Conservation (phyloP, 1,284 basidiomycete genomes). For the Irpex sp. region DNA sequence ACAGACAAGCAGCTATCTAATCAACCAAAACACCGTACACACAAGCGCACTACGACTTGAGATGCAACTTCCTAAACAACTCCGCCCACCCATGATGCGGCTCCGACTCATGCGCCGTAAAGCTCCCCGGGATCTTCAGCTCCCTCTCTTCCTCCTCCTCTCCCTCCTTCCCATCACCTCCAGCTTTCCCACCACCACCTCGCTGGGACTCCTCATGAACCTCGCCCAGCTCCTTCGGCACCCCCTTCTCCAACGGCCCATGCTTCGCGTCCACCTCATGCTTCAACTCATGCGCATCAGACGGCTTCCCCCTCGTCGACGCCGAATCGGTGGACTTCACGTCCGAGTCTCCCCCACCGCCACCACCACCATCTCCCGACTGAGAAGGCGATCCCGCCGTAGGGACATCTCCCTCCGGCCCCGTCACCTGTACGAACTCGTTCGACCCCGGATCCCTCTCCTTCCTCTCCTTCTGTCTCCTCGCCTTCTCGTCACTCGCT, state of each 20-base stretch:
- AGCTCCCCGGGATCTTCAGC: slow-evolving; percentile 46
- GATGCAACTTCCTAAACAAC: slow-evolving; percentile 21
- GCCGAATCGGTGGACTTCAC: background rate
- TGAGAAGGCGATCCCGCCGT: background rate
- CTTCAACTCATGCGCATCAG: slow-evolving; percentile 19
- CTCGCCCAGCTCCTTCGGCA: slow-evolving; percentile 16
- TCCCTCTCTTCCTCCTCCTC: slow-evolving; percentile 13
- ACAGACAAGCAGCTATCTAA: no score
- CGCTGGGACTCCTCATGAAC: slow-evolving; percentile 8
- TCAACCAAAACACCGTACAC: no score
- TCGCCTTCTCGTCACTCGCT: background rate
- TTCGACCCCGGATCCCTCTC: slow-evolving; percentile 22
- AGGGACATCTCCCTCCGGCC: slow-evolving; percentile 23
- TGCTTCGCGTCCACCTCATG: slow-evolving; percentile 19
- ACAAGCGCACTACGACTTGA: slow-evolving; percentile 8
- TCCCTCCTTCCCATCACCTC: slow-evolving; percentile 18
- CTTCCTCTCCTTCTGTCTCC: background rate
- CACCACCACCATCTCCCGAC: background rate
- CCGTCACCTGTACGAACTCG: slow-evolving; percentile 25
- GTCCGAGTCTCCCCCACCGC: background rate
- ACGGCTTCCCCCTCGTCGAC: background rate
- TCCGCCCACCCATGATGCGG: slow-evolving; percentile 19
- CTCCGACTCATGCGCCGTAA: slow-evolving; percentile 23
- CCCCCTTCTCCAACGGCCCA: slow-evolving; percentile 21
- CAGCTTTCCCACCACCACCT: background rate